These are phyloP conservation scores for Mucor racemosus DNA, from an alignment of 371 early-diverging fungal genomes.

Conservation along the genomic window DNA sequence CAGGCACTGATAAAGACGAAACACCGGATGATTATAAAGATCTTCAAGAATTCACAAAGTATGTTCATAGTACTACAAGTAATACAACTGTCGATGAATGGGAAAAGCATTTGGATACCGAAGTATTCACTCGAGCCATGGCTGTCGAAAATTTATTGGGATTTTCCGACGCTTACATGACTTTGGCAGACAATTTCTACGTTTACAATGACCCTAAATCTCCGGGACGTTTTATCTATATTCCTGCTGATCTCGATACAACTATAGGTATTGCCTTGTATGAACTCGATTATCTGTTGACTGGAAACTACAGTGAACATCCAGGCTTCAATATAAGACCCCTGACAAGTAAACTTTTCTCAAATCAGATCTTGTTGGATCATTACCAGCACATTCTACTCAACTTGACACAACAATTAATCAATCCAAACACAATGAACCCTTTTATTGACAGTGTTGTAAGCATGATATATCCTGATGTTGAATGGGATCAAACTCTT, in stretches of 20 bases:
- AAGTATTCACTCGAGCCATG: conserved; percentile 24
- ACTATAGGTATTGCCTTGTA: conserved; percentile 29
- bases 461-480: conserved; percentile 25
- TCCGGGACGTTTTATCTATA: conserved; percentile 26
- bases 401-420: conserved; percentile 14
- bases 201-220: conserved; percentile 13
- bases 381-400: conserved; percentile 20
- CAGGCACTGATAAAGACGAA: conserved; percentile 4
- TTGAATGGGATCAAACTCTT: conserved; percentile 27
- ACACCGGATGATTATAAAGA: background rate
- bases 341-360: conserved; percentile 16
- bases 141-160: conserved; percentile 19
- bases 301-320: conserved; percentile 32
- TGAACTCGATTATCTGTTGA: conserved; percentile 3
- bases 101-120: conserved; percentile 22
- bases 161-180: conserved; percentile 25
- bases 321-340: conserved; percentile 31
- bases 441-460: conserved; percentile 25
- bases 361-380: conserved; percentile 13
- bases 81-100: conserved; percentile 20
- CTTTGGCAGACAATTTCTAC: conserved; percentile 20
- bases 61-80: conserved; percentile 3
- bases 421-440: conserved; percentile 21
- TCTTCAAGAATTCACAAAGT: conserved; percentile 30
- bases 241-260: conserved; percentile 38